phyloP scores from a whole-genome alignment of 2,329 filamentous ascomycete genomes.

The Calonectria montana region DNA sequence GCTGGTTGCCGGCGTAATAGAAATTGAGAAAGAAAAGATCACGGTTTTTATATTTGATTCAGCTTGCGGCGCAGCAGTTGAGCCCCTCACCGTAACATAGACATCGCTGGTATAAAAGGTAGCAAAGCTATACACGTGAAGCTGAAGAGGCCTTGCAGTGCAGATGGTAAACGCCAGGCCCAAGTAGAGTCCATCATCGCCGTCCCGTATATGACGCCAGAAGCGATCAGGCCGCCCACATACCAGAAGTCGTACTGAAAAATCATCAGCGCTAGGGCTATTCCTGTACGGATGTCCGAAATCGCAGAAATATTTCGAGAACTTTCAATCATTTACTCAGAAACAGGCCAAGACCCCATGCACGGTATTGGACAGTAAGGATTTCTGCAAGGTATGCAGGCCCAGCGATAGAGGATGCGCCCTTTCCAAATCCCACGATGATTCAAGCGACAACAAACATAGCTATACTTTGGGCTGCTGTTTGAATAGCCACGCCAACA shows the following conservation, averaged over 20 bases:
- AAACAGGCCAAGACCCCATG: conserved; percentile 35
- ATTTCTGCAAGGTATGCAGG: conserved; percentile 62
- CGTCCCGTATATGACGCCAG: conserved; percentile 56
- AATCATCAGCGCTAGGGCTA: not conserved
- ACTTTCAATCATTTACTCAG: not conserved
- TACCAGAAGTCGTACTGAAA: conserved; percentile 28
- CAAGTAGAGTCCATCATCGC: conserved; percentile 47
- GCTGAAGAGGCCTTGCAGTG: conserved; percentile 47
- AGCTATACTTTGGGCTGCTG: conserved; percentile 60
- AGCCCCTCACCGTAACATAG: not conserved
- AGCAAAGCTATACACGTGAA: conserved; percentile 42
- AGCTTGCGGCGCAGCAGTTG: not conserved
- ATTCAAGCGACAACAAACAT: conserved; percentile 63
- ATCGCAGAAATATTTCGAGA: not conserved
- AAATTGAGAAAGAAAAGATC: not conserved
- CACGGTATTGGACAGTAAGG: conserved; percentile 48
- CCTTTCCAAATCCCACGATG: conserved; percentile 59
- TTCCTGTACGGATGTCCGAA: not conserved
- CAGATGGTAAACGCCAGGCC: conserved; percentile 50
- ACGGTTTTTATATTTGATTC: not conserved
- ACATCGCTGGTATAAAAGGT: conserved; percentile 44
- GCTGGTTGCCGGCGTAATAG: not conserved
- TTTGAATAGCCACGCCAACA: conserved; percentile 58
- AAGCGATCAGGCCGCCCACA: conserved; percentile 57
- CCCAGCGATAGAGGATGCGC: conserved; percentile 55